Evolutionary conservation across 176 grass and related monocot species (phyloP).

Genomic region (Aegilops umbellulata): DNA sequence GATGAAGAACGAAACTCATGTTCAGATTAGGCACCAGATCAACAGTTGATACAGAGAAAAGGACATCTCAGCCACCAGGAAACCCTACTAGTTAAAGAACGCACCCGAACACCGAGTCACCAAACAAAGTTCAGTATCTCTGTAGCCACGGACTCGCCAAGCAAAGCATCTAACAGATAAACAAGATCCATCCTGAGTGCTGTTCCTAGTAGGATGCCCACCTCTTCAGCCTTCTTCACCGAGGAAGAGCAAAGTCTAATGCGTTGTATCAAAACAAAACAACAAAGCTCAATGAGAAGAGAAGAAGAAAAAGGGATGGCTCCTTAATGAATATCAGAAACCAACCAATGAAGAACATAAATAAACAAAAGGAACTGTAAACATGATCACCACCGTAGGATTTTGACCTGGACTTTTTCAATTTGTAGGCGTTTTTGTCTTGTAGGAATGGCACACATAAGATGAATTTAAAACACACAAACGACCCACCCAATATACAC

Average conservation of each 20-base stretch:
- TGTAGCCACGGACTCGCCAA: neutral
- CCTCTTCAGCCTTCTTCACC: conserved; percentile 40
- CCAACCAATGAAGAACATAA: neutral
- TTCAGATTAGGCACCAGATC: neutral
- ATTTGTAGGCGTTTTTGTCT: neutral
- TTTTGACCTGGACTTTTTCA: neutral
- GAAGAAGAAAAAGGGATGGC: neutral
- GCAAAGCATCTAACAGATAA: neutral
- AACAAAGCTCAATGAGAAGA: conserved; percentile 27
- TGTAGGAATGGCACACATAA: neutral
- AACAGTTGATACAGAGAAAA: neutral
- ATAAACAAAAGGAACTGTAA: neutral
- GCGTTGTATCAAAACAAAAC: conserved; percentile 16
- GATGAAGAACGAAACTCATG: neutral
- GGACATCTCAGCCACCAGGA: neutral
- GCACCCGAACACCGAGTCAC: neutral
- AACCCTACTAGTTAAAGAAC: neutral
- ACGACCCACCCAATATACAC: neutral
- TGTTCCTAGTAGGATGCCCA: neutral
- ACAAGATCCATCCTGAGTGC: neutral
- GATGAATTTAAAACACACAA: neutral
- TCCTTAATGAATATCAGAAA: neutral
- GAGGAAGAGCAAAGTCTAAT: conserved; percentile 58
- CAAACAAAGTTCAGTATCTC: neutral
- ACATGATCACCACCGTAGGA: neutral